Conservation (phyloP, 495 filamentous ascomycete species). For the Parathielavia appendiculata region DNA sequence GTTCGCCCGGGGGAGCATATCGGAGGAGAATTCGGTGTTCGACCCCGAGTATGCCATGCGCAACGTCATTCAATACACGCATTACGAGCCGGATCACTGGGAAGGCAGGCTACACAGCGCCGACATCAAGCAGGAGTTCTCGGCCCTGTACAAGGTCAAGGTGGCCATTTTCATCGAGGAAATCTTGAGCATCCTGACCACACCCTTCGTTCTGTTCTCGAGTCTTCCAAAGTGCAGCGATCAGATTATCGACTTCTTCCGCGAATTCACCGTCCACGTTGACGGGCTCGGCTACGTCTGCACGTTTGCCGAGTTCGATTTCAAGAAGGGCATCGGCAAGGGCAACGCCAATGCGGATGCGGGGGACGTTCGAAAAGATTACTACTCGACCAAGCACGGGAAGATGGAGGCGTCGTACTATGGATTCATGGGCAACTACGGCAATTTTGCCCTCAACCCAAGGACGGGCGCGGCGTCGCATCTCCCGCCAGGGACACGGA, state of each 20-base stretch:
- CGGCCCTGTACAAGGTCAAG: slow-evolving; percentile 80
- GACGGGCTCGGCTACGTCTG: slow-evolving; percentile 95
- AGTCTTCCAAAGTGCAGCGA: slow-evolving; percentile 86
- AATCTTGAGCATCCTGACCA: slow-evolving; percentile 83
- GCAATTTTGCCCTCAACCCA: slow-evolving; percentile 67
- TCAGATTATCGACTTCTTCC: slow-evolving; percentile 92
- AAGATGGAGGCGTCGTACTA: slow-evolving; percentile 97
- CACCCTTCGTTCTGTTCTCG: slow-evolving; percentile 82
- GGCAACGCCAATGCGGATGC: slow-evolving; percentile 27
- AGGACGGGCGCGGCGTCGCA: slow-evolving; percentile 47
- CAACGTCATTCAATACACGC: slow-evolving; percentile 85
- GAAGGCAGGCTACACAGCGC: slow-evolving; percentile 81
- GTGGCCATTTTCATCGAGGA: slow-evolving; percentile 88
- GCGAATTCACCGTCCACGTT: slow-evolving; percentile 94
- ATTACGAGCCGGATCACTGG: slow-evolving; percentile 85
- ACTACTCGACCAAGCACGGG: slow-evolving; percentile 88
- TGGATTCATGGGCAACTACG: slow-evolving; percentile 89
- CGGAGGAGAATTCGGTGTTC: slow-evolving; percentile 83
- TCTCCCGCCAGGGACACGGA: slow-evolving; percentile 45
- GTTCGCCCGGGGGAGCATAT: slow-evolving; percentile 68
- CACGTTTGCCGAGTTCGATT: slow-evolving; percentile 96
- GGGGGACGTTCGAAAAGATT: slow-evolving; percentile 74
- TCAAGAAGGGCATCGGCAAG: slow-evolving; percentile 72
- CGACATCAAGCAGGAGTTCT: slow-evolving; percentile 78
- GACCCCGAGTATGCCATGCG: slow-evolving; percentile 85